Evolutionary conservation across 148 eudicot species (phyloP).

Genomic region (Polygonum aviculare): DNA sequence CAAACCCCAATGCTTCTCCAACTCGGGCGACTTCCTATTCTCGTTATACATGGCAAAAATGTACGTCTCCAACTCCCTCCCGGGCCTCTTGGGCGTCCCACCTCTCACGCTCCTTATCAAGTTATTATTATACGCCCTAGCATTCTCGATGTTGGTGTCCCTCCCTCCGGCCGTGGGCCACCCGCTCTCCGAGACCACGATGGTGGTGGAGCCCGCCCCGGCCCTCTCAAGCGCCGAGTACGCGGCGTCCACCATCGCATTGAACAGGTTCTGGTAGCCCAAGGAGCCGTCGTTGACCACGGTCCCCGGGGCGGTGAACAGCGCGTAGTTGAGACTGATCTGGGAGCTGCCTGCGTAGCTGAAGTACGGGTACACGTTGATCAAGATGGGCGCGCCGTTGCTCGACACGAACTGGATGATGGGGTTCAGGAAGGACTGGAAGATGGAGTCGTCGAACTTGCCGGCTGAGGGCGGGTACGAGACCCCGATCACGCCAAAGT

Average conservation of each 20-base stretch:
- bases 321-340: slow-evolving; percentile 15
- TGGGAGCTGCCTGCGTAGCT: not conserved
- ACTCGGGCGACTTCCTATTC: slow-evolving; percentile 27
- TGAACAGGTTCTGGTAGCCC: slow-evolving; percentile 24
- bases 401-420: slow-evolving; percentile 23
- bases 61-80: slow-evolving; percentile 31
- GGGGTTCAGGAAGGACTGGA: slow-evolving; percentile 22
- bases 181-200: slow-evolving; percentile 55
- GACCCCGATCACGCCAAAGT: slow-evolving; percentile 18
- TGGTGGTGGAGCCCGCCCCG: slow-evolving; percentile 17
- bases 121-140: slow-evolving; percentile 31
- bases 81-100: slow-evolving; percentile 46
- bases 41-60: slow-evolving; percentile 50
- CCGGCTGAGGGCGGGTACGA: slow-evolving; percentile 37
- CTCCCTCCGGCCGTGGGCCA: slow-evolving; percentile 56
- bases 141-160: slow-evolving; percentile 23
- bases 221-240: slow-evolving; percentile 36
- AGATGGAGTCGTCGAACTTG: slow-evolving; percentile 4
- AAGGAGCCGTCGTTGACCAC: slow-evolving; percentile 14
- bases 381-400: slow-evolving; percentile 30
- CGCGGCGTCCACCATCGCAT: slow-evolving; percentile 34
- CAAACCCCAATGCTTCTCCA: slow-evolving; percentile 54
- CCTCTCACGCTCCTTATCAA: slow-evolving; percentile 34
- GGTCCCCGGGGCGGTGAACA: slow-evolving; percentile 17
- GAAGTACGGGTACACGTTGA: slow-evolving; percentile 48